phyloP scores from a whole-genome alignment of 139 green algal genomes.

The Coelastrella sp. region DNA sequence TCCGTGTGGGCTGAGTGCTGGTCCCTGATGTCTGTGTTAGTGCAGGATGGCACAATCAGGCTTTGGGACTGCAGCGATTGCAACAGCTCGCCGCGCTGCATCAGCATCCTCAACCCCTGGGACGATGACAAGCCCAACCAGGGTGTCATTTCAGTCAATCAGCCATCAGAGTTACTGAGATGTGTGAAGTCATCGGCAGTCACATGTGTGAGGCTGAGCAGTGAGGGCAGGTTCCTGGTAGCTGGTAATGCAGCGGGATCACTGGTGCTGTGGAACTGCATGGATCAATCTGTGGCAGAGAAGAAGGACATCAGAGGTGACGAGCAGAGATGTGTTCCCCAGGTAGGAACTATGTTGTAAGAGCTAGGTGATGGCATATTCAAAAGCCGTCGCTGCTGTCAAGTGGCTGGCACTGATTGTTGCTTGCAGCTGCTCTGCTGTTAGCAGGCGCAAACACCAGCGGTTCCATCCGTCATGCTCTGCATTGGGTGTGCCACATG shows the following conservation, averaged over 20 bases:
- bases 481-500: too few relatives aligned
- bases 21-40: neutral
- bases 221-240: neutral
- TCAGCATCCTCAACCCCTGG: neutral
- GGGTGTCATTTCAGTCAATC: neutral
- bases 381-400: too few relatives aligned
- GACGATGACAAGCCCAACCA: neutral
- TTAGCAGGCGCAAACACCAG: too few relatives aligned
- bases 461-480: too few relatives aligned
- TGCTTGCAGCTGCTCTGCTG: too few relatives aligned
- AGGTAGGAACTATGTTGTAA: neutral
- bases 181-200: neutral
- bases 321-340: neutral
- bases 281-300: neutral
- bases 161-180: neutral
- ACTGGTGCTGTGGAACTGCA: conserved; percentile 33
- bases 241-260: conserved; percentile 9
- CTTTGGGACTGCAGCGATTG: neutral
- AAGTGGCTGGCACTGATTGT: too few relatives aligned
- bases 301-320: neutral
- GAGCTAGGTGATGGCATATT: too few relatives aligned
- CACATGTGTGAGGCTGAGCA: neutral
- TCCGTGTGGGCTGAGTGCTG: neutral
- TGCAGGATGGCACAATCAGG: conserved; percentile 32
- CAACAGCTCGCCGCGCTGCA: neutral